A percentile compares a stretch with the other conserved stretches of the same genome.
Conservation (phyloP, 1,284 basidiomycete genomes). For the Cerioporus squamosus region DNA sequence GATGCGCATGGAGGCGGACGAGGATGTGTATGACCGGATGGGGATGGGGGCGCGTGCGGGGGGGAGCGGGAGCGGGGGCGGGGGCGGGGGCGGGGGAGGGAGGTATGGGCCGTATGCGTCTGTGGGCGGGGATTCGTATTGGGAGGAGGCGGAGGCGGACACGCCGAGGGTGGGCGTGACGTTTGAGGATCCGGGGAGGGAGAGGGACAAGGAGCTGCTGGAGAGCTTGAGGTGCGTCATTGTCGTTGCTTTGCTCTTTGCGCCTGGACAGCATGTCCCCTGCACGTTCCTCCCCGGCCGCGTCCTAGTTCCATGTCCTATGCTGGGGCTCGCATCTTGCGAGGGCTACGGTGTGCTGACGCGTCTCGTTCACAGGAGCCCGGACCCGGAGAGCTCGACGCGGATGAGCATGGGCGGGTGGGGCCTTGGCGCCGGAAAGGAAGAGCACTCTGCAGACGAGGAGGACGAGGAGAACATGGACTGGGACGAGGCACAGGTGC, state of each 20-base stretch:
- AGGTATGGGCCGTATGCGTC: constrained; percentile 18
- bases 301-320: no score
- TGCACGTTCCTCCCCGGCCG: no score
- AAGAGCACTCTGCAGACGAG: background rate
- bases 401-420: constrained; percentile 62
- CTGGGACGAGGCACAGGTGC: constrained; percentile 70
- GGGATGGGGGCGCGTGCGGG: constrained; percentile 28
- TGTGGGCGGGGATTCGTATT: constrained; percentile 25
- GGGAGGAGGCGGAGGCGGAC: constrained; percentile 49
- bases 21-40: constrained; percentile 33
- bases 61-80: constrained; percentile 17
- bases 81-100: constrained; percentile 19
- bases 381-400: constrained; percentile 44
- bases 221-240: constrained; percentile 56
- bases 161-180: constrained; percentile 49
- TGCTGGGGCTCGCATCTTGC: no score
- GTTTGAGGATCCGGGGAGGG: constrained; percentile 43
- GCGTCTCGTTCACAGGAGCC: constrained; percentile 42
- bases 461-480: constrained; percentile 43
- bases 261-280: background rate
- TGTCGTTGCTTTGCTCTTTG: background rate
- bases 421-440: constrained; percentile 45
- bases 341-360: no score
- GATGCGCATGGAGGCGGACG: constrained; percentile 20
- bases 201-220: constrained; percentile 58